Evolutionary conservation across 306 rosid species (phyloP), one percentile per base, ranked within the genome.

Genomic region (Vigna radiata): DNA sequence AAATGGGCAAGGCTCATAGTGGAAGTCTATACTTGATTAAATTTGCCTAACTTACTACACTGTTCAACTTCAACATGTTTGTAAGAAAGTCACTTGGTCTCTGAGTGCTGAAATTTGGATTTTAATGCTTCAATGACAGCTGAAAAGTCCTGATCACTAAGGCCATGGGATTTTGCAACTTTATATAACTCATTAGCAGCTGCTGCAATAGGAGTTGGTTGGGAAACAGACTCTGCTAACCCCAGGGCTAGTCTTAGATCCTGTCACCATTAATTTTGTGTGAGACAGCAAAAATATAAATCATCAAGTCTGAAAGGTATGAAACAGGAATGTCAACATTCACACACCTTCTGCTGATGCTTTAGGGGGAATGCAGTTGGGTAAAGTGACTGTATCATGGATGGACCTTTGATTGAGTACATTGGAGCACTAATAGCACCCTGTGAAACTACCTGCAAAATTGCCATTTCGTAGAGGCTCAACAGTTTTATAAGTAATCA

Each of bases 361-460:
- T 95, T 95, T 60, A 95, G 77, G 66, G 98, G 97, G 71, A 95
- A 95, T 12, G 97, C 97, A 3, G 98, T 88, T 3, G 98, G 97
- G 46, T 92, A 92, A 31, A 69, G 69, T 3, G 98, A 92, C 49
- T 92, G 85, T 82, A 95, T 87, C 98, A 95, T 95, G 59, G 97
- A 86, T 23, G 97, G 97, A 58, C 99, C 99, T 86, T 92, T 95
- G 29, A 58, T 81, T 31, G 89, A 80, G 90, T 87, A 92, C 98
- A 95, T 95, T 61, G 97, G 98, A 61, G 97, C 88, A 78, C 84
- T 95, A 36, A 95, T 95, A 58, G 98, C 98, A 75, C 98, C 97
- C 77, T 95, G 97, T 73, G 99, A 95, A 78, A 90, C 87, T 23
- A 95, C 96, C 97, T 92, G 90, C 78, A 86, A 73, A 70, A 75